Evolutionary conservation across 768 basidiomycete genomes (phyloP).

Genomic region (Agrocybe praecox): DNA sequence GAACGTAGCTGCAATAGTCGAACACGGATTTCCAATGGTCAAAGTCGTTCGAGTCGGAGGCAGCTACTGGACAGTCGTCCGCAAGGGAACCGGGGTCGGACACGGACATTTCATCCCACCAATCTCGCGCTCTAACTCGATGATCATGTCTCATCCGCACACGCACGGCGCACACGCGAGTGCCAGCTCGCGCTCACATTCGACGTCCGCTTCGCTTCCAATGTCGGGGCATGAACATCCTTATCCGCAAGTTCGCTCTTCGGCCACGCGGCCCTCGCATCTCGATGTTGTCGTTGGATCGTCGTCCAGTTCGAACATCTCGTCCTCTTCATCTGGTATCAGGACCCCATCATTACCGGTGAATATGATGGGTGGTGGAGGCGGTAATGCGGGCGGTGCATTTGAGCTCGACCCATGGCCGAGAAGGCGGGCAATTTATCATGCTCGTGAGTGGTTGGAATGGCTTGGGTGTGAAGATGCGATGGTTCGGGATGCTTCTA

Average conservation of each 20-base stretch:
- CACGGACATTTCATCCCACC: background rate
- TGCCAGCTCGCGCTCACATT: background rate
- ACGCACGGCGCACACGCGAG: background rate
- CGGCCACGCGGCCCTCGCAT: background rate
- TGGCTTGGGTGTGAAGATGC: slow-evolving; percentile 67
- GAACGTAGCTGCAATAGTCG: slow-evolving; percentile 46
- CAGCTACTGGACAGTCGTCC: slow-evolving; percentile 54
- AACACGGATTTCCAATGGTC: slow-evolving; percentile 65
- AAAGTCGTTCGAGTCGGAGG: slow-evolving; percentile 55
- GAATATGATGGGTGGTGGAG: background rate
- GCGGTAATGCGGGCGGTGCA: background rate
- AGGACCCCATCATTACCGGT: slow-evolving; percentile 1
- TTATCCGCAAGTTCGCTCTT: background rate
- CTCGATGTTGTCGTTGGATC: background rate
- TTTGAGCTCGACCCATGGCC: slow-evolving; percentile 59
- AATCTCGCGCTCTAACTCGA: background rate
- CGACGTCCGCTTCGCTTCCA: background rate
- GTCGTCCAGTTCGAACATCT: slow-evolving; percentile 12
- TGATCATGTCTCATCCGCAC: background rate
- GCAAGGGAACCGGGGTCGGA: slow-evolving; percentile 16
- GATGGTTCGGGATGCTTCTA: slow-evolving; percentile 25
- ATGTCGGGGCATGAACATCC: background rate
- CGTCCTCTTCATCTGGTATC: slow-evolving; percentile 21
- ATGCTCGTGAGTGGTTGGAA: slow-evolving; percentile 64
- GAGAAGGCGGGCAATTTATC: slow-evolving; percentile 49